phyloP scores from a whole-genome alignment of 2,329 filamentous ascomycete genomes.

The Fonsecaea monophora region DNA sequence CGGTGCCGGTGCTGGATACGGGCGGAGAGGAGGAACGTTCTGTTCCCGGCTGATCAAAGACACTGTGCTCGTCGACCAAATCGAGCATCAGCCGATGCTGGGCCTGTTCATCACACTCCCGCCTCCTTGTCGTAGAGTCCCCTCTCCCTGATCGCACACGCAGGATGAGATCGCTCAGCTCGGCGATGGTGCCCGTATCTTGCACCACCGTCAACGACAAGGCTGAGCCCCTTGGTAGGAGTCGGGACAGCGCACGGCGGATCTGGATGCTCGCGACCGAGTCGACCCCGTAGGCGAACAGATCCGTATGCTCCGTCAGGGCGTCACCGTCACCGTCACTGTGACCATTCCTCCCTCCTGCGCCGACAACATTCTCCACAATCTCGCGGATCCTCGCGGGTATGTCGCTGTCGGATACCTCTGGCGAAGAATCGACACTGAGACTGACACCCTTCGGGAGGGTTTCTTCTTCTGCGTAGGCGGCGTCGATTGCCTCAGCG shows the following conservation, averaged over 20 bases:
- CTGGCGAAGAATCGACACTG: not conserved
- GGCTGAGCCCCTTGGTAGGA: slow-evolving; percentile 22
- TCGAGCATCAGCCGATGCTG: slow-evolving; percentile 54
- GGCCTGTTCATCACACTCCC: slow-evolving; percentile 40
- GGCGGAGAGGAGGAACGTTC: not conserved
- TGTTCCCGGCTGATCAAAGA: not conserved
- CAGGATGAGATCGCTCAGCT: slow-evolving; percentile 49
- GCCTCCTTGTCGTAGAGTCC: slow-evolving; percentile 8
- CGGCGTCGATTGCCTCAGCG: slow-evolving; percentile 41
- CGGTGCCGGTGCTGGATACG: not conserved
- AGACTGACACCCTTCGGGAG: slow-evolving; percentile 24
- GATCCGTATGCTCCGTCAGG: slow-evolving; percentile 53
- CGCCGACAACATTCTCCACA: slow-evolving; percentile 10
- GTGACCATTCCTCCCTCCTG: not conserved
- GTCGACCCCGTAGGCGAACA: slow-evolving; percentile 66
- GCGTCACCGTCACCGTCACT: slow-evolving; percentile 30
- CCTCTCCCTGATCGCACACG: slow-evolving; percentile 32
- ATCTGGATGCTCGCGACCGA: slow-evolving; percentile 65
- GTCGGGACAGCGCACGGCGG: slow-evolving; percentile 25
- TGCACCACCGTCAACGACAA: slow-evolving; percentile 67
- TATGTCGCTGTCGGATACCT: slow-evolving; percentile 6
- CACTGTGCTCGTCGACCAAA: slow-evolving; percentile 50
- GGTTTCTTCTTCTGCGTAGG: slow-evolving; percentile 45
- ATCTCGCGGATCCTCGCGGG: slow-evolving; percentile 3
- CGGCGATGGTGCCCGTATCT: slow-evolving; percentile 62